Conservation (phyloP, 345 rosid genomes). For the Populus ilicifolia region DNA sequence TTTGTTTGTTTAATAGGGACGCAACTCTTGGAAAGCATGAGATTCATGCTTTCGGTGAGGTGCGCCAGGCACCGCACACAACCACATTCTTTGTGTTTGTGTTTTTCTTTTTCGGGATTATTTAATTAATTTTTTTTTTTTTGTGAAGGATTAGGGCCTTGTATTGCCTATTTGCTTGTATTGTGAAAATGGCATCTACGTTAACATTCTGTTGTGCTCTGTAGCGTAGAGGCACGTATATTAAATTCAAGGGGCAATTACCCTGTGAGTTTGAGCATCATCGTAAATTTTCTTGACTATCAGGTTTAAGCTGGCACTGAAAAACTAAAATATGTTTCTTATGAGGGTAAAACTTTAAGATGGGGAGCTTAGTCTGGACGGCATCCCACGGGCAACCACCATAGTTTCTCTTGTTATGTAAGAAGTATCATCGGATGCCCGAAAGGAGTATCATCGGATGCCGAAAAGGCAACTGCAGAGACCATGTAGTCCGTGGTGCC, state of each 20-base stretch:
- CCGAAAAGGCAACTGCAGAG: slow-evolving; percentile 66
- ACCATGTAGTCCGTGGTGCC: slow-evolving; percentile 80
- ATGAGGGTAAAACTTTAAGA: background rate
- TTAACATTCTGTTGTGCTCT: background rate
- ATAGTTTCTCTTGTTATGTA: slow-evolving; percentile 76
- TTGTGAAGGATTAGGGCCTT: background rate
- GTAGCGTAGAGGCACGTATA: background rate
- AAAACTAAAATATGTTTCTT: background rate
- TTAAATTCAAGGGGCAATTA: background rate
- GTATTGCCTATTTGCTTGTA: background rate
- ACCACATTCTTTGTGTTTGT: too few relatives aligned
- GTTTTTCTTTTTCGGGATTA: background rate
- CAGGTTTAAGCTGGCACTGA: background rate
- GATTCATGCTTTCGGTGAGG: too few relatives aligned
- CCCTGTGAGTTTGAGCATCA: background rate
- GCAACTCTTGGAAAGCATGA: too few relatives aligned
- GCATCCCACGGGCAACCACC: slow-evolving; percentile 77
- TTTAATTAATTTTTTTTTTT: background rate
- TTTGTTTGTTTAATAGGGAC: background rate
- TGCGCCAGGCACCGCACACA: too few relatives aligned
- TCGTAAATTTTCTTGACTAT: background rate
- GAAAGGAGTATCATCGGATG: slow-evolving; percentile 78
- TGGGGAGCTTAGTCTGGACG: slow-evolving; percentile 52
- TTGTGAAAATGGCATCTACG: background rate
- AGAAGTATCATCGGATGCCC: slow-evolving; percentile 75